Conservation (phyloP, 805 yeast genomes). For the Candida sithepensis region DNA sequence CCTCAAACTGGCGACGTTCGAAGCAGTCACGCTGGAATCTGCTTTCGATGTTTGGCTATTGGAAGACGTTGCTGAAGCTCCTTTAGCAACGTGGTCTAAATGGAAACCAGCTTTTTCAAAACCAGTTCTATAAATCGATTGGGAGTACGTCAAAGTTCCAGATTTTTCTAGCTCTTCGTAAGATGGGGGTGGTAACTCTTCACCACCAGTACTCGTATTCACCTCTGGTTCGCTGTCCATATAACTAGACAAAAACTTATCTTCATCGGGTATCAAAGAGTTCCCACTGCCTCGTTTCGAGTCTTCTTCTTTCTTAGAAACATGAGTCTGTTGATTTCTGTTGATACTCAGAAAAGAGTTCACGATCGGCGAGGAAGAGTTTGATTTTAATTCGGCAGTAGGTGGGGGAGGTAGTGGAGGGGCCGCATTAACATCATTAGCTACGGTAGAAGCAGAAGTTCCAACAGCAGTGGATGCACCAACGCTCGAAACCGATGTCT, state of each 20-base stretch:
- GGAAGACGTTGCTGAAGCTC: neutral
- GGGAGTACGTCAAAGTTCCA: conserved; percentile 30
- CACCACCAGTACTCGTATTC: conserved; percentile 5
- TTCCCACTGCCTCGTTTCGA: conserved; percentile 17
- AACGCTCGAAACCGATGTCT: neutral
- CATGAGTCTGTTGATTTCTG: neutral
- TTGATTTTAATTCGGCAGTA: conserved; percentile 21
- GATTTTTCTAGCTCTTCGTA: conserved; percentile 33
- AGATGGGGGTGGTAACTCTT: conserved; percentile 29
- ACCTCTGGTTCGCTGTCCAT: conserved; percentile 7
- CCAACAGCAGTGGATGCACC: conserved; percentile 2
- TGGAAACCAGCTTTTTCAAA: conserved; percentile 35
- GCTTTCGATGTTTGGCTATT: neutral
- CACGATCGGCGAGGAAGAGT: conserved; percentile 24
- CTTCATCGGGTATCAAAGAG: conserved; percentile 25
- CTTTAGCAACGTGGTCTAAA: conserved; percentile 23
- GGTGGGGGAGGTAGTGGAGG: conserved; percentile 32
- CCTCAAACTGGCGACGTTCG: conserved; percentile 5
- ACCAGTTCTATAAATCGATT: conserved; percentile 33
- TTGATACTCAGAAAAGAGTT: conserved; percentile 14
- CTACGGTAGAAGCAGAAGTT: neutral
- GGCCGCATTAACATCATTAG: conserved; percentile 1
- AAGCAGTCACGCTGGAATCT: neutral
- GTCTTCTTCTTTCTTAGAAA: neutral
- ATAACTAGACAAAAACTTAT: conserved; percentile 13